Percentiles rank a stretch among this genome's conserved stretches.
These are phyloP conservation scores for Pleurotus cornucopiae DNA, from an alignment of 768 basidiomycete genomes.

Conservation along the genomic window DNA sequence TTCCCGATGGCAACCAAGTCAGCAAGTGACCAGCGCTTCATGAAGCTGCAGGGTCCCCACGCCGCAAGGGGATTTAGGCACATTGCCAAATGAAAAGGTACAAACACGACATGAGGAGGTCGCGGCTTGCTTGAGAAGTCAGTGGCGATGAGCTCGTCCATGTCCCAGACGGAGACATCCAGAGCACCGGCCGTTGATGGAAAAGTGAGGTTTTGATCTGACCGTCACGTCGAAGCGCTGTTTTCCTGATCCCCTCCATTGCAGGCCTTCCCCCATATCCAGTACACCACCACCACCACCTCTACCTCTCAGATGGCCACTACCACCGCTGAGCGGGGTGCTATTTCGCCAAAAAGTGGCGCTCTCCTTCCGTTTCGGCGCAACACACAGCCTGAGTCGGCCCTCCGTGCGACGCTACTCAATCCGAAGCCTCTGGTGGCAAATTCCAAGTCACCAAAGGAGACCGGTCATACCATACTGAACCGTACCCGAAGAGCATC, in stretches of 20 bases:
- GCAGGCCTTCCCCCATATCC: neutral
- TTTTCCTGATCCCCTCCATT: neutral
- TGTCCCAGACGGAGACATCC: neutral
- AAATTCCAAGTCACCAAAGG: neutral
- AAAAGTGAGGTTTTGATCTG: slow-evolving; percentile 5
- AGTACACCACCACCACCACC: slow-evolving; percentile 2
- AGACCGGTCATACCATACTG: neutral
- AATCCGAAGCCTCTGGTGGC: slow-evolving; percentile 4
- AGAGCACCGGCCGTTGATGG: neutral
- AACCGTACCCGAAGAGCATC: neutral
- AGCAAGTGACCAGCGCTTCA: neutral
- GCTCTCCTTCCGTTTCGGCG: slow-evolving; percentile 3
- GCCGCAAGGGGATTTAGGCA: slow-evolving; percentile 3
- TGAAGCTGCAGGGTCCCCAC: neutral
- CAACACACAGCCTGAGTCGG: slow-evolving; percentile 1
- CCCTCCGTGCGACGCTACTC: slow-evolving; percentile 4
- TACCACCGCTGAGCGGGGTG: neutral
- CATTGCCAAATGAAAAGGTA: slow-evolving; percentile 7
- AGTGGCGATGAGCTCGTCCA: neutral
- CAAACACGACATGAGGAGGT: slow-evolving; percentile 1
- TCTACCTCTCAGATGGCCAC: neutral
- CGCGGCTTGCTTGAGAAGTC: neutral
- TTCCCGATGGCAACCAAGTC: neutral
- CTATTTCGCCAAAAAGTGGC: neutral
- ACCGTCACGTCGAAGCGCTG: slow-evolving; percentile 7